Base-by-base conservation (phyloP, 768 basidiomycete genomes). In the Royoungia palumana region DNA sequence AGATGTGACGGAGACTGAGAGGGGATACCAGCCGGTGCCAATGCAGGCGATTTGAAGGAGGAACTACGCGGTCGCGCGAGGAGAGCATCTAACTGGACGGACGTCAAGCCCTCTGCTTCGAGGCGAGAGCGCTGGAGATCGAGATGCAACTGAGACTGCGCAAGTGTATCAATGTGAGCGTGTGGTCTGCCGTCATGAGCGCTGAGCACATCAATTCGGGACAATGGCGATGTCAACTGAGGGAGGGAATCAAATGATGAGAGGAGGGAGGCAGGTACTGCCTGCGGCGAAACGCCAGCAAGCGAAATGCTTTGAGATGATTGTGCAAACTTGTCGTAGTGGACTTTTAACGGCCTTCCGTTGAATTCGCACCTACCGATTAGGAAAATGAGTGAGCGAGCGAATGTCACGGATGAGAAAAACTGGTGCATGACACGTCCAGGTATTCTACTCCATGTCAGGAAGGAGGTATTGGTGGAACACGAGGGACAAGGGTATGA, bases 301-400 rank as follows among this genome's bases (percentile, higher is more conserved):
- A 58, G 49, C 5, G 68, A 55, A 14, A 58, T 53, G 3, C 59
- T 61, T 37, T 64, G 66, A 12, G 62, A 58, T 6, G 64, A 65
- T 20, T 70, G 79, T 2, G 80, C 74, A 63, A 84, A 92, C 66
- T 87, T 89, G 75, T 98, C 95, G 62, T 85, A 89, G 64, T 93
- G 89, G 11, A 97, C 95, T 63, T 94, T 94, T 35, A 97, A 76
- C 9, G 76, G 72, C 22, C 92, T 83, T 5, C 93, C 93, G 61
- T 89, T 89, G 59, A 87, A 89, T 56, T 96, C 94, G 59, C 83
- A 89, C 25, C 93, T 95, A 63, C 14, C 51, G 36, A 30, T 49
- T 6, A 32, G 13, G 30, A 34, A 25, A 4, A 41, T 37, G 39
- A 32, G 35, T 52, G 35, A 59, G 58, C 41, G 14, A 46, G 24